Evolutionary conservation across 164 flowering plant genomes (phyloP), one percentile per base, ranked within the genome.

Genomic region (Stephania japonica): DNA sequence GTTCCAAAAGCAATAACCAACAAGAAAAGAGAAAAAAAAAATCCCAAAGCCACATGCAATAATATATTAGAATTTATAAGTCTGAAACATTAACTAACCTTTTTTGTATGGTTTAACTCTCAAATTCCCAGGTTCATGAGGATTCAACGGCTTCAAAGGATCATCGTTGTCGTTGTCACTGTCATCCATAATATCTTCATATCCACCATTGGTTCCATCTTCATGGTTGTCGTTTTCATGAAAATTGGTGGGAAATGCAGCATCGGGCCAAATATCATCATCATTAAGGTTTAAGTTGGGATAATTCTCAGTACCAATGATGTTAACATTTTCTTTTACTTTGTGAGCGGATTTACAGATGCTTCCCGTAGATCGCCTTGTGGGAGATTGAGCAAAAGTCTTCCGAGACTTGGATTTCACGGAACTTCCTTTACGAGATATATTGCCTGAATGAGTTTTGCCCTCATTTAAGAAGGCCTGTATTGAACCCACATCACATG

Each of bases 61-160:
- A 11, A 12, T 5, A 56, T 6, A 16, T 56, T 19, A 56, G 18
- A 19, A 56, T 10, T 13, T 13, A 56, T 16, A n/a, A 56, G 16
- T 16, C 62, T 16, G n/a, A 56, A 56, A 56, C n/a, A 56, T n/a
- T 47, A 72, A 1, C 43, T n/a, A 43, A 94, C 98, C 93, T 87
- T 87, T 91, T 75, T 78, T 87, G 75, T 85, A 93, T 47, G 98
- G 93, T 75, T 87, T 95, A 43, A 89, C 84, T 90, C 85, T 93
- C 78, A 93, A 86, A 72, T 85, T 86, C 70, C 98, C 99, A 65
- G 90, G 86, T 83, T 93, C 95, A 82, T 93, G 91, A 70, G 99
- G 99, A 86, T 93, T 89, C 85, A 95, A 79, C 71, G 95, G 97
- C 80, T 89, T 87, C 99, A 98, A 95, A 47, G 91, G 94, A 85